Base-by-base conservation (phyloP, 2,329 filamentous ascomycete genomes). In the Sarocladium brachiariae region DNA sequence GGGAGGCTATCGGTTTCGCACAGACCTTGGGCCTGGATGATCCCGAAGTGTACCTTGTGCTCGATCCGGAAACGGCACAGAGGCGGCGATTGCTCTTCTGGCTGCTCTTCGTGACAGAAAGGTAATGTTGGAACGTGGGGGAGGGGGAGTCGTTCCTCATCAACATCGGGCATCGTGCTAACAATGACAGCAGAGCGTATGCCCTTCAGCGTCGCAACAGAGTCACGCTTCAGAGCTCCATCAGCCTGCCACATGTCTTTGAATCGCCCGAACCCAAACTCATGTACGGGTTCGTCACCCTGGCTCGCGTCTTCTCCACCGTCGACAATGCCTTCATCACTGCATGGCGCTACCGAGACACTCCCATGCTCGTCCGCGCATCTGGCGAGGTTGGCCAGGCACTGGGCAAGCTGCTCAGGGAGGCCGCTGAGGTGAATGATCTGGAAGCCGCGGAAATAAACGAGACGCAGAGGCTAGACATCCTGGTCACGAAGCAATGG, bases 61-160 rank as follows among this genome's bases (percentile, higher is more conserved):
- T 53, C 21, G 52, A 54, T 16, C 14, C 50, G 4, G 45, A 53
- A 9, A 52, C 46, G n/a, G 51, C 45, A 16, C 55, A 58, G 41
- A 51, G 55, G 14, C 38, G 53, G 11, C 39, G 51, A n/a, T 51
- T 55, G 9, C 39, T 59, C 19, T 59, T 58, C 51, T 59, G 57
- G 57, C 52, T 59, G 6, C 46, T 59, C 3, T 59, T 58, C 38
- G 50, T 59, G 21, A 58, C 56, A 8, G 57, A 59, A 45, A 51
- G 57, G 56, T 58, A 31, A n/a, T n/a, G n/a, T n/a, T n/a, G n/a
- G n/a, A n/a, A n/a, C n/a, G n/a, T n/a, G n/a, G n/a, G n/a, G n/a
- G n/a, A n/a, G n/a, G n/a, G n/a, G n/a, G n/a, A n/a, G n/a, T n/a
- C n/a, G n/a, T n/a, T n/a, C n/a, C n/a, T n/a, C n/a, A n/a, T n/a